A percentile compares a stretch with the other conserved stretches of the same genome.
phyloP scores from a whole-genome alignment of 805 yeast species.

The Wickerhamiella spandovensis region DNA sequence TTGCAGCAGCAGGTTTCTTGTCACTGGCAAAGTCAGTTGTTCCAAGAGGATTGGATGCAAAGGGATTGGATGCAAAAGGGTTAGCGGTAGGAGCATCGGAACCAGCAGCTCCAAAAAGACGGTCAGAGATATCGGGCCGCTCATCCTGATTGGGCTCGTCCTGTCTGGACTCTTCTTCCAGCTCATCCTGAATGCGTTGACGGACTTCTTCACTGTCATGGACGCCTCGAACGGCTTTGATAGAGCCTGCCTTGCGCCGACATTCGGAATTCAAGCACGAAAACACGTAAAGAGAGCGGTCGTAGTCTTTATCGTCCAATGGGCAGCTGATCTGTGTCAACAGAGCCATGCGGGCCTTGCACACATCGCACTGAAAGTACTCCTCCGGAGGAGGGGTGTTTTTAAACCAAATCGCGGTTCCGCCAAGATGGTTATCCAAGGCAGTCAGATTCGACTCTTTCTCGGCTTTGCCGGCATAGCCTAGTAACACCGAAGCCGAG shows the following conservation, averaged over 20 bases:
- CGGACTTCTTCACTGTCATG: constrained; percentile 37
- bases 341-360: constrained; percentile 48
- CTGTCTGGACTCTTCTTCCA: constrained; percentile 31
- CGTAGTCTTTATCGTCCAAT: constrained; percentile 43
- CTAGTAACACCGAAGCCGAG: constrained; percentile 24
- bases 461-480: constrained; percentile 23
- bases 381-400: constrained; percentile 41
- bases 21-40: constrained; percentile 14
- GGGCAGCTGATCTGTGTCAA: constrained; percentile 75
- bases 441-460: constrained; percentile 6
- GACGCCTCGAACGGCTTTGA: constrained; percentile 68
- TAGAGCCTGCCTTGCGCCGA: constrained; percentile 52
- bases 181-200: constrained; percentile 27
- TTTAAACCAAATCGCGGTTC: constrained; percentile 52
- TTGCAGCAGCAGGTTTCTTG: neutral
- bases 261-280: constrained; percentile 56
- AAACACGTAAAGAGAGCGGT: constrained; percentile 70
- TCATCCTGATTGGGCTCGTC: constrained; percentile 22
- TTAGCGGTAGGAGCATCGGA: constrained; percentile 2
- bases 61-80: constrained; percentile 11
- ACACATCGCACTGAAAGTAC: constrained; percentile 49
- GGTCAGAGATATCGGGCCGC: neutral
- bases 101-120: constrained; percentile 6
- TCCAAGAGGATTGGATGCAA: constrained; percentile 7
- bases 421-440: constrained; percentile 58